phyloP scores from a whole-genome alignment of 2,329 filamentous ascomycete genomes.

The Mollisia scopiformis region DNA sequence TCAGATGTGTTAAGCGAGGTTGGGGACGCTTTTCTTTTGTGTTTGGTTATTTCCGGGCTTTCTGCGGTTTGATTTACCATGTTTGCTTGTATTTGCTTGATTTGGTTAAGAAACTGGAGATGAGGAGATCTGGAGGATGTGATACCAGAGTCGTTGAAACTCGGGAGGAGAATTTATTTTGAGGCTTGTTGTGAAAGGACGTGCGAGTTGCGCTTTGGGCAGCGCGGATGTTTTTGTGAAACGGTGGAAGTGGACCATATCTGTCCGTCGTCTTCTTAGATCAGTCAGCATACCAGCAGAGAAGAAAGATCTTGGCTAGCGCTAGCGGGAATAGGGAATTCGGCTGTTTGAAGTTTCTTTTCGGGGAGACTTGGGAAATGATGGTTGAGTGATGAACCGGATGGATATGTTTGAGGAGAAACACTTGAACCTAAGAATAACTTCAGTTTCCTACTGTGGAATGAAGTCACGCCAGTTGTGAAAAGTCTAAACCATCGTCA shows the following conservation, averaged over 20 bases:
- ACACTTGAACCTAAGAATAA: not conserved
- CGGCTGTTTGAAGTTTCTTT: not conserved
- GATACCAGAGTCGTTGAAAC: not conserved
- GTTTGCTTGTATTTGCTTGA: not conserved
- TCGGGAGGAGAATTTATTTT: not conserved
- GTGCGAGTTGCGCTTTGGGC: slow-evolving; percentile 8
- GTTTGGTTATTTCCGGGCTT: too few species aligned
- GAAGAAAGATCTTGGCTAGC: not conserved
- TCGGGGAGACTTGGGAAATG: not conserved
- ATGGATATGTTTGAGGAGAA: slow-evolving; percentile 3
- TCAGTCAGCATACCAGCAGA: not conserved
- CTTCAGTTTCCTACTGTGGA: not conserved
- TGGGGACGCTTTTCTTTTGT: too few species aligned
- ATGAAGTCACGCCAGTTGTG: not conserved
- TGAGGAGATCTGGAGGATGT: not conserved
- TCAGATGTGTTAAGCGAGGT: not conserved
- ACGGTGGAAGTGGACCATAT: not conserved
- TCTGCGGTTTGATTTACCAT: too few species aligned
- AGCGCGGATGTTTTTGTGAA: slow-evolving; percentile 11
- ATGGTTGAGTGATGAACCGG: not conserved
- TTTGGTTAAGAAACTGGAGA: not conserved
- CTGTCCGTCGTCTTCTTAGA: not conserved
- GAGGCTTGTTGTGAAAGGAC: not conserved
- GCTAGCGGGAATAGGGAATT: not conserved
- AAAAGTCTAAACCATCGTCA: not conserved